These are phyloP conservation scores for Lactarius trivialis DNA, from an alignment of 768 basidiomycete species.

Conservation along the genomic window DNA sequence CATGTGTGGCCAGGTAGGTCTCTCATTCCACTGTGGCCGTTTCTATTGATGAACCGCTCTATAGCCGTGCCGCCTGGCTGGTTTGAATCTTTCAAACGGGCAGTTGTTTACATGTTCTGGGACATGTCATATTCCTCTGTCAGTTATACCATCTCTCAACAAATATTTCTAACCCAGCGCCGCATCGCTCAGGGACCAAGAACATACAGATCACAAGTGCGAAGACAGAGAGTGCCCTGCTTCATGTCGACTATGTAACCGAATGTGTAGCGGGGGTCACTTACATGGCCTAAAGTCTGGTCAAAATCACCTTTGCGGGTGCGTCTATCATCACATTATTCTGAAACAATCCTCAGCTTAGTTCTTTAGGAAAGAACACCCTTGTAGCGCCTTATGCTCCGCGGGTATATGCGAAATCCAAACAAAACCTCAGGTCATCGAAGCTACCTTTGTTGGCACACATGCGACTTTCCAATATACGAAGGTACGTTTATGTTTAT, in stretches of 20 bases:
- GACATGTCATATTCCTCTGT: conserved; percentile 1
- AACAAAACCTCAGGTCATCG: conserved; percentile 49
- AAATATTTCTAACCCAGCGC: background rate
- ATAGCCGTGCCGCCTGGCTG: conserved; percentile 6
- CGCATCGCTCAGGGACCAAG: conserved; percentile 32
- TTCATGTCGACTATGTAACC: conserved; percentile 46
- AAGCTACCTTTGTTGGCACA: conserved; percentile 52
- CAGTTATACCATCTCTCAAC: background rate
- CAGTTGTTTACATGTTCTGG: background rate
- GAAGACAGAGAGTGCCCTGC: conserved; percentile 47
- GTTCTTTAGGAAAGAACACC: conserved; percentile 41
- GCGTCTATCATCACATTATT: conserved; percentile 4
- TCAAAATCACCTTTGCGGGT: conserved; percentile 54
- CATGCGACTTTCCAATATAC: conserved; percentile 59
- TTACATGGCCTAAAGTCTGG: conserved; percentile 41
- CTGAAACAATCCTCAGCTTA: too few relatives aligned
- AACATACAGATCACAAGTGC: conserved; percentile 43
- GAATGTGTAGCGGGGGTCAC: conserved; percentile 43
- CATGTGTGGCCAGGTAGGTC: conserved; percentile 44
- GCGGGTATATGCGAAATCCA: conserved; percentile 52
- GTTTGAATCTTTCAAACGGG: background rate
- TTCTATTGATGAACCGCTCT: conserved; percentile 17
- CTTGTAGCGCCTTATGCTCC: conserved; percentile 38
- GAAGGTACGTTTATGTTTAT: conserved; percentile 35
- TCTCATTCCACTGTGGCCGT: background rate